These are phyloP conservation scores for Maudiozyma turicensis DNA, from an alignment of 805 yeast species.

Conservation along the genomic window DNA sequence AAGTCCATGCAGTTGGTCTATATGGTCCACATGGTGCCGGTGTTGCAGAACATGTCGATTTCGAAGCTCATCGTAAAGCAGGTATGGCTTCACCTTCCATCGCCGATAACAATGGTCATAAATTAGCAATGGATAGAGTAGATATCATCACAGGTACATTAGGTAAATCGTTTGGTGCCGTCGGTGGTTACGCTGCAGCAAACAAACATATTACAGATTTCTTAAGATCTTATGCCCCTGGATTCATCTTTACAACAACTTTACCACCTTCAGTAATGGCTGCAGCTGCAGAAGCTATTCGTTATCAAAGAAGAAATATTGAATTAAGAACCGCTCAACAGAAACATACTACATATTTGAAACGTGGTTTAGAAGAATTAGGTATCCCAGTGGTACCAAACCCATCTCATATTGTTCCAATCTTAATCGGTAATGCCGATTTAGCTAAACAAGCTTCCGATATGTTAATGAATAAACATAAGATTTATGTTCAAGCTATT, in stretches of 20 bases:
- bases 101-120: slow-evolving; percentile 8
- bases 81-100: slow-evolving; percentile 45
- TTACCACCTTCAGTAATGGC: slow-evolving; percentile 98
- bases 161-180: slow-evolving; percentile 94
- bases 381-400: slow-evolving; percentile 96
- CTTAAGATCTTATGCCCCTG: slow-evolving; percentile 94
- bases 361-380: slow-evolving; percentile 50
- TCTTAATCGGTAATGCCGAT: slow-evolving; percentile 88
- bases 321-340: slow-evolving; percentile 79
- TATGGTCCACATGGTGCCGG: slow-evolving; percentile 99
- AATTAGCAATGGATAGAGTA: slow-evolving; percentile 75
- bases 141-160: slow-evolving; percentile 96
- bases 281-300: slow-evolving; percentile 80
- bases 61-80: slow-evolving; percentile 63
- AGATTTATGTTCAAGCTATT: slow-evolving; percentile 94
- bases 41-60: slow-evolving; percentile 94
- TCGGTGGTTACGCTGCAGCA: slow-evolving; percentile 97
- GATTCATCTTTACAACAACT: slow-evolving; percentile 93
- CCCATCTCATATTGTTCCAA: slow-evolving; percentile 95
- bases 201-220: slow-evolving; percentile 77
- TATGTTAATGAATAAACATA: slow-evolving; percentile 68
- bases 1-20: slow-evolving; percentile 98
- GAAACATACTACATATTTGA: slow-evolving; percentile 74
- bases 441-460: slow-evolving; percentile 90
- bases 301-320: slow-evolving; percentile 70